Percentiles rank a stretch among this genome's conserved stretches.
phyloP scores from a whole-genome alignment of 1,139 yeast species.

The Candida neerlandica region DNA sequence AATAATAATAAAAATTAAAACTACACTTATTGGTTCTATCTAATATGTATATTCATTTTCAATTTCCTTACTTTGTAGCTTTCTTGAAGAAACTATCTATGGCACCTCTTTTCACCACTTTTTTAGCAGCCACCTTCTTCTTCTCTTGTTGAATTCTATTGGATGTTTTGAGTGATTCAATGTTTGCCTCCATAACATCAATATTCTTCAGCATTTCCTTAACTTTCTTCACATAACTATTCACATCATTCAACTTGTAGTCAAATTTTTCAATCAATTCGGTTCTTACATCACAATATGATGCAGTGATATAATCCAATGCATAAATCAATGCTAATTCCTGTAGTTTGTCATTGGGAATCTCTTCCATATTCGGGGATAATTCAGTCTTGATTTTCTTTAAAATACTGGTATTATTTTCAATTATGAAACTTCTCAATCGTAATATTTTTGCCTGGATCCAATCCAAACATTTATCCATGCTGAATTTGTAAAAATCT shows the following conservation, averaged over 20 bases:
- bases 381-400: slow-evolving; percentile 21
- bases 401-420: slow-evolving; percentile 13
- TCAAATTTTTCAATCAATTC: slow-evolving; percentile 17
- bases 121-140: slow-evolving; percentile 30
- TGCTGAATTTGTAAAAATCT: slow-evolving; percentile 46
- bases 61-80: slow-evolving; percentile 16
- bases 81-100: slow-evolving; percentile 61
- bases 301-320: slow-evolving; percentile 29
- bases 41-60: too few species aligned
- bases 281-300: slow-evolving; percentile 17
- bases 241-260: slow-evolving; percentile 33
- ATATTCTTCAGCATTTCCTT: slow-evolving; percentile 28
- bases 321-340: slow-evolving; percentile 26
- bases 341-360: slow-evolving; percentile 32
- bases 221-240: slow-evolving; percentile 31
- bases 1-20: too few species aligned
- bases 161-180: background rate
- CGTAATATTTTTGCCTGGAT: slow-evolving; percentile 32
- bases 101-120: slow-evolving; percentile 47
- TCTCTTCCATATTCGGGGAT: slow-evolving; percentile 20
- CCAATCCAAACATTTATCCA: slow-evolving; percentile 31
- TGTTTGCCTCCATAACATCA: slow-evolving; percentile 22
- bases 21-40: too few species aligned
- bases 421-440: slow-evolving; percentile 28
- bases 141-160: slow-evolving; percentile 14